phyloP scores from a whole-genome alignment of 73 alveolate species.

The Stentor roeselii region DNA sequence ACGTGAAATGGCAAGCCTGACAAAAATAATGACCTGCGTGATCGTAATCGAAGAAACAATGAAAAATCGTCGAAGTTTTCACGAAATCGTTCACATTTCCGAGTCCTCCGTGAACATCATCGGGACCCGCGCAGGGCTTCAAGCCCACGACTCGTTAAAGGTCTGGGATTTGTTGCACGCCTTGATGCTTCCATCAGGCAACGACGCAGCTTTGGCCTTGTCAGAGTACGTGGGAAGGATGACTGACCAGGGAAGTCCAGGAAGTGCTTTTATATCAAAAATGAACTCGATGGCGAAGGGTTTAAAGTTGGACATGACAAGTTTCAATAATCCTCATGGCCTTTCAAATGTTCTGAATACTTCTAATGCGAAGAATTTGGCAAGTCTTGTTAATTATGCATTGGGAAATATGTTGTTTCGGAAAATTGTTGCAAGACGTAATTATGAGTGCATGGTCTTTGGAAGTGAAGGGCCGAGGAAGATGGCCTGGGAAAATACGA shows the following conservation, averaged over 20 bases:
- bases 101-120: constrained; percentile 36
- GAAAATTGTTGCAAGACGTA: neutral
- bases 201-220: constrained; percentile 59
- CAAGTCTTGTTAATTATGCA: neutral
- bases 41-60: constrained; percentile 27
- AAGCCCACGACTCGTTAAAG: constrained; percentile 38
- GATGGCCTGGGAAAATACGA: constrained; percentile 44
- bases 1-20: constrained; percentile 57
- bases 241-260: neutral
- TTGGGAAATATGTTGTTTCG: neutral
- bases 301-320: constrained; percentile 35
- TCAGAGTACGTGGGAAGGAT: constrained; percentile 27
- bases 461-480: neutral
- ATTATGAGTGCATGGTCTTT: neutral
- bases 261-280: constrained; percentile 32
- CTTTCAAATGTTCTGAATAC: constrained; percentile 36
- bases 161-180: constrained; percentile 50
- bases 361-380: constrained; percentile 32
- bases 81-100: constrained; percentile 36
- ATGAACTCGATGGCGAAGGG: constrained; percentile 48
- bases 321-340: constrained; percentile 56
- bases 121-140: constrained; percentile 57
- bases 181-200: constrained; percentile 64
- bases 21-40: constrained; percentile 61
- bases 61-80: constrained; percentile 20